Conservation (phyloP, 495 filamentous ascomycete species). For the Penicillium subrubescens region DNA sequence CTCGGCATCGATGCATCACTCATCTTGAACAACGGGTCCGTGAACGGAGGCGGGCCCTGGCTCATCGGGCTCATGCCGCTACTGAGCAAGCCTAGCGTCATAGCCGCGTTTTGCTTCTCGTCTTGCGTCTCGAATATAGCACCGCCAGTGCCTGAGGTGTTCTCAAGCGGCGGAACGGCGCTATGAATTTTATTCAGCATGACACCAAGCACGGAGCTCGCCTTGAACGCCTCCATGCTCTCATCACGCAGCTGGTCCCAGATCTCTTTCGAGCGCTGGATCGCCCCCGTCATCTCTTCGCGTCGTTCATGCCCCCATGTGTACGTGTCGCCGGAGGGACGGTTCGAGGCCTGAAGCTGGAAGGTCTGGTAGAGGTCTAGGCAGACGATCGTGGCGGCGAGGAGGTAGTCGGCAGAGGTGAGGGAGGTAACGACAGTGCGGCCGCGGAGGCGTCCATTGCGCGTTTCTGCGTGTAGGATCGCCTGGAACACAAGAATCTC, state of each 20-base stretch:
- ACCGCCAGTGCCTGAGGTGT: conserved; percentile 12
- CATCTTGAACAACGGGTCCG: conserved; percentile 37
- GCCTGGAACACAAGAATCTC: conserved; percentile 75
- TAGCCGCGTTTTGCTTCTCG: conserved; percentile 66
- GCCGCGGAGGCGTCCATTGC: conserved; percentile 68
- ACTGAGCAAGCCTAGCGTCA: conserved; percentile 79
- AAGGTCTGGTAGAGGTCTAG: conserved; percentile 68
- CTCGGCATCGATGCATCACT: conserved; percentile 33
- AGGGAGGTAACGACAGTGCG: conserved; percentile 77
- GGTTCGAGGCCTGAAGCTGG: conserved; percentile 38
- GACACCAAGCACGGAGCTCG: conserved; percentile 69
- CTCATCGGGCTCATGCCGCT: conserved; percentile 68
- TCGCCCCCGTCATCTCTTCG: conserved; percentile 70
- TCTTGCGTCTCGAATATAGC: conserved; percentile 40
- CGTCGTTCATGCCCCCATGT: conserved; percentile 72
- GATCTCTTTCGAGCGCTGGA: conserved; percentile 73
- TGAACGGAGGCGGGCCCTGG: conserved; percentile 36
- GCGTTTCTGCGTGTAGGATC: conserved; percentile 72
- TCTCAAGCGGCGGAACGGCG: conserved; percentile 31
- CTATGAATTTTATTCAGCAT: conserved; percentile 76
- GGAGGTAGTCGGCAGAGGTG: conserved; percentile 80
- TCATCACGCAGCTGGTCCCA: conserved; percentile 75
- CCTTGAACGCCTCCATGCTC: conserved; percentile 90
- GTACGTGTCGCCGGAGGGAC: conserved; percentile 54
- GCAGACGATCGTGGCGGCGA: conserved; percentile 84